These are phyloP conservation scores for Candida pseudoglaebosa DNA, from an alignment of 805 yeast species.

Conservation along the genomic window DNA sequence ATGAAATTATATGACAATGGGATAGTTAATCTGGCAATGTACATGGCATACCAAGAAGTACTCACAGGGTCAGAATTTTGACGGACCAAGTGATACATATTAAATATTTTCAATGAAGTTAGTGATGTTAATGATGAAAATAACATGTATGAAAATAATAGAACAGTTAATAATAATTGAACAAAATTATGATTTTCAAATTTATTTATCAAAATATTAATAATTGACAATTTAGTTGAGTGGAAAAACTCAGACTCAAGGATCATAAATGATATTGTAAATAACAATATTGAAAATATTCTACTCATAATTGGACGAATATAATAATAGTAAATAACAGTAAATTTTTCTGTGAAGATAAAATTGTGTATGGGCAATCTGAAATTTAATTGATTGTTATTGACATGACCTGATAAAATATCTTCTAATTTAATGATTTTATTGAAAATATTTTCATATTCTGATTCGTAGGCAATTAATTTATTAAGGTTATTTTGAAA, in stretches of 20 bases:
- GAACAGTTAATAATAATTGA: constrained; percentile 37
- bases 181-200: constrained; percentile 17
- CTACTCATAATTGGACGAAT: constrained; percentile 46
- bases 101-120: constrained; percentile 65
- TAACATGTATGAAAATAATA: constrained; percentile 61
- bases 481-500: constrained; percentile 52
- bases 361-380: constrained; percentile 15
- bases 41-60: constrained; percentile 72
- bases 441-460: constrained; percentile 47
- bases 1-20: constrained; percentile 79
- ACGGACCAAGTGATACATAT: constrained; percentile 71
- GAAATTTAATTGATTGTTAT: constrained; percentile 16
- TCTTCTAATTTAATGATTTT: constrained; percentile 57
- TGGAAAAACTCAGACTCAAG: constrained; percentile 75
- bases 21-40: constrained; percentile 75
- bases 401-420: constrained; percentile 39
- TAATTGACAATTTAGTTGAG: constrained; percentile 59
- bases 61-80: constrained; percentile 71
- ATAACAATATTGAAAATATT: constrained; percentile 40
- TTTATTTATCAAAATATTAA: constrained; percentile 43
- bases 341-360: constrained; percentile 37
- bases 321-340: constrained; percentile 38
- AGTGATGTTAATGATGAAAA: constrained; percentile 62
- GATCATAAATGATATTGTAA: constrained; percentile 46
- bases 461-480: constrained; percentile 52